A percentile compares a stretch with the other conserved stretches of the same genome.
Evolutionary conservation across 768 basidiomycete species (phyloP).

Genomic region (Pisolithus orientalis): DNA sequence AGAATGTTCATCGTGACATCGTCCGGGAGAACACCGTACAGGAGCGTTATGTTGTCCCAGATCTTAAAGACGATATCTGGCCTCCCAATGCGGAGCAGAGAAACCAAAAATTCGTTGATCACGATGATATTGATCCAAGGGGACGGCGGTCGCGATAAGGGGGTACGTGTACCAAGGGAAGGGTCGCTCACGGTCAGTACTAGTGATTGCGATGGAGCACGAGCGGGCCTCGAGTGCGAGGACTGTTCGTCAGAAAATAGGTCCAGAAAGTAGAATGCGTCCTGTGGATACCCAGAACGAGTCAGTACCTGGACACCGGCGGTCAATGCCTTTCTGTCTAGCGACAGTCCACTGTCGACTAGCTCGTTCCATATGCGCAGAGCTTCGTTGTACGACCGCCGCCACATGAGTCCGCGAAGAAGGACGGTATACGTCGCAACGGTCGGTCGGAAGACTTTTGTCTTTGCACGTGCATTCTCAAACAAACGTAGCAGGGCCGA

Average conservation of each 20-base stretch:
- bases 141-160: neutral
- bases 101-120: conserved; percentile 41
- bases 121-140: conserved; percentile 20
- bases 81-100: conserved; percentile 45
- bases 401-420: conserved; percentile 46
- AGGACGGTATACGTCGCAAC: conserved; percentile 47
- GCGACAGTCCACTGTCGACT: conserved; percentile 22
- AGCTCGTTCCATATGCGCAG: conserved; percentile 39
- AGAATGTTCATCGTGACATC: conserved; percentile 51
- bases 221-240: conserved; percentile 6
- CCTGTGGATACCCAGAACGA: conserved; percentile 34
- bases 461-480: conserved; percentile 21
- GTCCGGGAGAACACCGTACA: conserved; percentile 57
- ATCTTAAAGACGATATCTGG: conserved; percentile 60
- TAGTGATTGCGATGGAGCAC: conserved; percentile 1
- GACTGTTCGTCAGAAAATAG: conserved; percentile 23
- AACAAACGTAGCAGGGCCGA: conserved; percentile 34
- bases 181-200: neutral
- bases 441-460: conserved; percentile 32
- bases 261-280: conserved; percentile 49
- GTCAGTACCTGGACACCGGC: conserved; percentile 47
- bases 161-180: too few species aligned
- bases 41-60: conserved; percentile 57
- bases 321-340: conserved; percentile 45
- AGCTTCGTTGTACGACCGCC: conserved; percentile 35